Base-by-base conservation (phyloP, 768 basidiomycete species). In the Leccinum arenicola region DNA sequence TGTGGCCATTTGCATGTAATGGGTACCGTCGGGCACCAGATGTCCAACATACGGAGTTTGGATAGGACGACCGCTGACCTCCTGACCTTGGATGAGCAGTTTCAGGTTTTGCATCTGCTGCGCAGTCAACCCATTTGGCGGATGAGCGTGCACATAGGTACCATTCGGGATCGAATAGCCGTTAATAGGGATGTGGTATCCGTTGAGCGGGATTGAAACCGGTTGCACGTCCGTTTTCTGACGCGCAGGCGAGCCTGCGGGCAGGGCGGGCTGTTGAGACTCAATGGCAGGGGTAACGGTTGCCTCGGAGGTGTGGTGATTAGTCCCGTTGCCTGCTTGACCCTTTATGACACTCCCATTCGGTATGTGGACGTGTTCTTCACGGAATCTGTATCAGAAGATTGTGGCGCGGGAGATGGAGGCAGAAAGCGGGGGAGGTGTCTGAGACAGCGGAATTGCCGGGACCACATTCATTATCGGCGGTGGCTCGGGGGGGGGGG, bases 21-120 rank as follows among this genome's bases (percentile, higher is more conserved):
- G 73, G 14, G 68, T 36, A 47, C 69, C 68, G 35, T 64, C 67
- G 5, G 64, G 60, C 19, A 73, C 64, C 29, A 66, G 50, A 27
- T 75, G 73, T 52, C 73, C 73, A 52, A 70, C 59, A 31, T 68
- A 74, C 12, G 69, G 61, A 3, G 64, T 19, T 56, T 70, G 74
- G 12, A 79, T 76, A 66, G 79, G 75, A 59, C 74, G 72, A 57
- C 69, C 71, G 55, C 75, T 74, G 38, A 78, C 64, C 48, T 80
- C 81, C 59, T 75, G 77, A 17, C 69, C 72, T 55, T 72, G 74
- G 36, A 80, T 80, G 58, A 86, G 81, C 9, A 80, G 73, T 71
- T 87, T 86, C 45, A 87, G 65, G 56, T 75, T 79, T 68, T 86
- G 84, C 69, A 87, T 74, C 64, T 87, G 85, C 60, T 88, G 87